Evolutionary conservation across 768 basidiomycete genomes (phyloP), one percentile per base, ranked within the genome.

Genomic region (Leccinum subtestaceum): DNA sequence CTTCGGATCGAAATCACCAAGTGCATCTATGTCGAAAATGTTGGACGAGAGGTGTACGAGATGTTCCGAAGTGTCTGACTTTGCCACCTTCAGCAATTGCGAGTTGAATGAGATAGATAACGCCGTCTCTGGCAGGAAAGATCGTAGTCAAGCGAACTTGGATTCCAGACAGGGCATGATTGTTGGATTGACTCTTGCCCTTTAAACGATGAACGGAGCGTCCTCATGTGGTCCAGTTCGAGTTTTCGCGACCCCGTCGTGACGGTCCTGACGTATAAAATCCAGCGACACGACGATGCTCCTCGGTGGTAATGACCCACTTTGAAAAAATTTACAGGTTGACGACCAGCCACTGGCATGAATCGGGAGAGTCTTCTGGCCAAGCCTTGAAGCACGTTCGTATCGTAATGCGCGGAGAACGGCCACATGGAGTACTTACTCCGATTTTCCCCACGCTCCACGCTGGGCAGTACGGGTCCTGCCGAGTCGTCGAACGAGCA

Each of bases 391-490:
- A 8, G 51, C 45, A 43, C 64, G 52, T 62, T 70, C 47, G 68
- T 56, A 59, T 80, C 77, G 62, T 85, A 87, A 70, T 85, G 86
- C 13, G 72, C 72, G 2, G 70, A 72, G 60, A 86, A 82, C 2
- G 74, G 70, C 77, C 77, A 79, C 52, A 73, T 70, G 61, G 75
- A 79, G 71, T 84, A 87, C 34, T 81, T 77, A 49, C 27, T 27
- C 27, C 27, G 80, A 81, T 57, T 81, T 80, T 27, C 25, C 25
- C 7, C 25, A 27, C 25, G 25, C 25, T 27, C 25, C 6, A 27
- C 25, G 25, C 25, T 27, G 5, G 6, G 25, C 25, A 27, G 21
- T 21, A 21, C 21, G 21, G 21, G 21, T 21, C 21, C 21, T 11
- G 11, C 32, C 32, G 31, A 31, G 31, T 31, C 10, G 10, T 31